Evolutionary conservation across 2,329 filamentous ascomycete genomes (phyloP).

Genomic region (Bipolaris victoriae): DNA sequence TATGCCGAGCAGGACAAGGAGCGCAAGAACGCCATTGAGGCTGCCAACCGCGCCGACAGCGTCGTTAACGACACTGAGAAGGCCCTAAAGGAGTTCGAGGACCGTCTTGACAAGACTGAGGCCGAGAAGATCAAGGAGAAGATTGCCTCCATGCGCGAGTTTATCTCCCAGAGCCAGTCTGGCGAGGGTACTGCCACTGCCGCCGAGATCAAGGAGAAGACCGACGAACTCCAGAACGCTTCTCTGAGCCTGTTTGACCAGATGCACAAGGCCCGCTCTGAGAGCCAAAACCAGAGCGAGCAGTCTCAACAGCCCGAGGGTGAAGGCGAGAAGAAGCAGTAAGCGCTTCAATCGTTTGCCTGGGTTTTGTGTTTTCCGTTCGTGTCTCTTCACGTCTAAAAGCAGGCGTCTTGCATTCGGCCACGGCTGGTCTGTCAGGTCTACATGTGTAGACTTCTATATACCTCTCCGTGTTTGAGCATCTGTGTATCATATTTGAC

Average conservation of each 20-base stretch:
- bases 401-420: slow-evolving; percentile 50
- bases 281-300: slow-evolving; percentile 57
- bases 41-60: slow-evolving; percentile 95
- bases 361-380: slow-evolving; percentile 31
- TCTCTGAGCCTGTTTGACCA: slow-evolving; percentile 98
- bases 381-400: slow-evolving; percentile 38
- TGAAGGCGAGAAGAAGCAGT: slow-evolving; percentile 77
- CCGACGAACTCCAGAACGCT: slow-evolving; percentile 94
- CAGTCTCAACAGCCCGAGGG: slow-evolving; percentile 54
- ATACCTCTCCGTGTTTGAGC: slow-evolving; percentile 32
- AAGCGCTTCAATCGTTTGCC: slow-evolving; percentile 41
- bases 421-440: slow-evolving; percentile 36
- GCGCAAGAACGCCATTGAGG: slow-evolving; percentile 93
- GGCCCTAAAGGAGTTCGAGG: slow-evolving; percentile 94
- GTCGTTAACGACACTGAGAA: slow-evolving; percentile 98
- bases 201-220: slow-evolving; percentile 97
- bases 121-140: slow-evolving; percentile 93
- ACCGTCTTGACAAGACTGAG: slow-evolving; percentile 96
- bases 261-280: slow-evolving; percentile 95
- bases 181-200: slow-evolving; percentile 86
- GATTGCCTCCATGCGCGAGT: slow-evolving; percentile 83
- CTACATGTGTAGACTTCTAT: slow-evolving; percentile 40
- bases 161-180: slow-evolving; percentile 91
- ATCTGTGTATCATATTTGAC: slow-evolving; percentile 46
- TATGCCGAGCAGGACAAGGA: slow-evolving; percentile 95